Conservation (phyloP, 1,284 basidiomycete genomes). For the Irpex rosettiformis region DNA sequence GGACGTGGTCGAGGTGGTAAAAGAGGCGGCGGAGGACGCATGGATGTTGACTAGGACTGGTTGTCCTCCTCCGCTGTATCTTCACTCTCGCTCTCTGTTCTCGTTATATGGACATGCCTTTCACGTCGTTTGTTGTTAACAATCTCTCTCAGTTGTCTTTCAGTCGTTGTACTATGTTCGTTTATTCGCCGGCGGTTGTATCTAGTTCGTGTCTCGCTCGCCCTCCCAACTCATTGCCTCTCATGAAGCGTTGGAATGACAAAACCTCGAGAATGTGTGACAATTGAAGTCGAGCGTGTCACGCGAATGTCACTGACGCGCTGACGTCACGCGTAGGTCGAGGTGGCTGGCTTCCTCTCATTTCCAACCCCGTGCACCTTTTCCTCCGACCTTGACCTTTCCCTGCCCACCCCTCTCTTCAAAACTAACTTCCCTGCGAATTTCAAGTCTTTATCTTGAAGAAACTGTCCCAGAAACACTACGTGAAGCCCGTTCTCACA, state of each 20-base stretch:
- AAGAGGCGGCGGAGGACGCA: conserved; percentile 32
- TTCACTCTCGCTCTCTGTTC: background rate
- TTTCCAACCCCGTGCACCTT: background rate
- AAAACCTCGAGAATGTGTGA: too few species aligned
- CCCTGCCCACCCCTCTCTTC: background rate
- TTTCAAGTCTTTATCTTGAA: too few species aligned
- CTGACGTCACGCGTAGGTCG: conserved; percentile 1
- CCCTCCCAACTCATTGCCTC: background rate
- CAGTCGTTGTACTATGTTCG: background rate
- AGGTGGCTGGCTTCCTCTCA: background rate
- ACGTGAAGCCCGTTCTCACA: too few species aligned
- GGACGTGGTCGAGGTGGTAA: conserved; percentile 29
- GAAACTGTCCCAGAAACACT: too few species aligned
- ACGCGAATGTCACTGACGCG: background rate
- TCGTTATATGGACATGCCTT: background rate
- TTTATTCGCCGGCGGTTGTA: background rate
- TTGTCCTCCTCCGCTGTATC: background rate
- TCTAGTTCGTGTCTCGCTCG: background rate
- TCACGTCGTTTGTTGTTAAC: background rate
- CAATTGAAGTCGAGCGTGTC: background rate
- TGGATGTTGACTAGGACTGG: conserved; percentile 33
- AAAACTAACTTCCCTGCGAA: background rate
- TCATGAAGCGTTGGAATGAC: too few species aligned
- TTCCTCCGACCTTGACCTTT: background rate
- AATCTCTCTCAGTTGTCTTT: background rate